Conservation (phyloP, 805 yeast species). For the Ogataea parapolymorpha region DNA sequence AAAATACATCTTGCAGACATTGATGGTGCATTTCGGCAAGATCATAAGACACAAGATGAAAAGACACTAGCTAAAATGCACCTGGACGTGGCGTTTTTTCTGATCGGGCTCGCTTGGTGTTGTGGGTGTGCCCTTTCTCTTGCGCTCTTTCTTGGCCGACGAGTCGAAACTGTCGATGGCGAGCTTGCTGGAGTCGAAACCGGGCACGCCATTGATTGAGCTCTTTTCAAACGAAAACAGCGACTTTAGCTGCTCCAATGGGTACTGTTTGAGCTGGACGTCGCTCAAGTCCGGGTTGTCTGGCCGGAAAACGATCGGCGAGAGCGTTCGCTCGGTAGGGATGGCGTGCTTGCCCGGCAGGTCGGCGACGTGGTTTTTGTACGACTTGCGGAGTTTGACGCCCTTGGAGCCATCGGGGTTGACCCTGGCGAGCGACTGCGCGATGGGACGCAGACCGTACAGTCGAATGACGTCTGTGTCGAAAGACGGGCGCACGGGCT, state of each 20-base stretch:
- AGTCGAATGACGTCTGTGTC: slow-evolving; percentile 63
- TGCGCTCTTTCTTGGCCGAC: slow-evolving; percentile 24
- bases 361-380: slow-evolving; percentile 87
- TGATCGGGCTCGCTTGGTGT: slow-evolving; percentile 25
- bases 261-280: slow-evolving; percentile 46
- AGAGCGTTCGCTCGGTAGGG: slow-evolving; percentile 44
- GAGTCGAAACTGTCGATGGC: slow-evolving; percentile 49
- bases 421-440: slow-evolving; percentile 79
- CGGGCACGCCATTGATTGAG: slow-evolving; percentile 69
- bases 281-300: slow-evolving; percentile 37
- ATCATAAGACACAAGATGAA: slow-evolving; percentile 31
- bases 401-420: slow-evolving; percentile 90
- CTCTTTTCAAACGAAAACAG: slow-evolving; percentile 63
- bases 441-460: slow-evolving; percentile 64
- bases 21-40: slow-evolving; percentile 68
- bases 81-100: slow-evolving; percentile 34
- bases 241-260: slow-evolving; percentile 43
- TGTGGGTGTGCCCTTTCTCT: slow-evolving; percentile 24
- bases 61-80: slow-evolving; percentile 27
- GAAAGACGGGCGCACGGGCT: slow-evolving; percentile 63
- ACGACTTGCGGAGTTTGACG: slow-evolving; percentile 88
- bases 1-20: slow-evolving; percentile 56
- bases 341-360: slow-evolving; percentile 75
- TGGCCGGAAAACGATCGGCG: slow-evolving; percentile 36
- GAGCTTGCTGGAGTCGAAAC: slow-evolving; percentile 64